phyloP scores from a whole-genome alignment of 108 stramenopile species.

The Nannochloropsis granulata region DNA sequence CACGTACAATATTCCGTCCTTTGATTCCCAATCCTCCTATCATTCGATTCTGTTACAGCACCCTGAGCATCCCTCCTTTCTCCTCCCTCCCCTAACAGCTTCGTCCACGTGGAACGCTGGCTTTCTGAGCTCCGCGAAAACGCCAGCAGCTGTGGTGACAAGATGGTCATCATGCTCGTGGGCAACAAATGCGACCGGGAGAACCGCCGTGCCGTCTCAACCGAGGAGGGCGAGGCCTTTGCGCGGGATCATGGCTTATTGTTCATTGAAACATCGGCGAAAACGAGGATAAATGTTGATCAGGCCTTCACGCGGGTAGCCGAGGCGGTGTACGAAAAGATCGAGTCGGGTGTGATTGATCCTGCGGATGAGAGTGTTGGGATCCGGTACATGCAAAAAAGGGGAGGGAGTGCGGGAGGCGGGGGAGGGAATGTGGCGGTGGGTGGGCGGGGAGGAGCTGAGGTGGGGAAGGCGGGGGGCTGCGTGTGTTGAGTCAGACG shows the following conservation, averaged over 20 bases:
- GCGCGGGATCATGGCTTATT: slow-evolving; percentile 25
- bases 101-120: slow-evolving; percentile 9
- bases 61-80: too few relatives aligned
- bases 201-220: slow-evolving; percentile 25
- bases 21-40: too few relatives aligned
- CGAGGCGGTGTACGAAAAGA: not conserved
- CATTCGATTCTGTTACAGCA: too few relatives aligned
- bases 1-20: too few relatives aligned
- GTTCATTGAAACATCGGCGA: slow-evolving; percentile 30
- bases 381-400: not conserved
- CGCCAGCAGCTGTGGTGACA: slow-evolving; percentile 14
- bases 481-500: not conserved
- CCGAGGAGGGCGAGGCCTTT: slow-evolving; percentile 29
- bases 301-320: slow-evolving; percentile 14
- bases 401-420: not conserved
- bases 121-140: slow-evolving; percentile 24
- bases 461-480: not conserved
- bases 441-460: not conserved
- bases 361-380: not conserved
- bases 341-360: not conserved
- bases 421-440: not conserved
- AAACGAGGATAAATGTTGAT: slow-evolving; percentile 3
- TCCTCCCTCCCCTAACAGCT: not conserved
- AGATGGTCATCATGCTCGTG: slow-evolving; percentile 31
- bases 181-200: slow-evolving; percentile 40